Evolutionary conservation across 2,329 filamentous ascomycete species (phyloP), one percentile per base, ranked within the genome.

Genomic region (Cladosporium sp.): DNA sequence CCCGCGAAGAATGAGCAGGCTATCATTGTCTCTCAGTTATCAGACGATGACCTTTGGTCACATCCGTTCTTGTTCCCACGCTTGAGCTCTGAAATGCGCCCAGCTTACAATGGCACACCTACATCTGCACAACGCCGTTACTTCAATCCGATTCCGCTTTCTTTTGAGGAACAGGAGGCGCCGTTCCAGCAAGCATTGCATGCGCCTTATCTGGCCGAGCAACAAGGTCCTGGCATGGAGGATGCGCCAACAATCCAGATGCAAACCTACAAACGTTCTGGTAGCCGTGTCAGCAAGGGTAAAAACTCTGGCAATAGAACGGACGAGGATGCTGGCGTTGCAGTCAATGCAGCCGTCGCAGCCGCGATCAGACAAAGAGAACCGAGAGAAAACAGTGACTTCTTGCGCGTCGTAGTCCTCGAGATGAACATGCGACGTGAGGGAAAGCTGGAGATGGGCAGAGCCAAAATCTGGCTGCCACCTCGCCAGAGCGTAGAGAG

Each of bases 381-480:
- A 66, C 81, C 82, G 28, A 76, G 84, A 52, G 84, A 87, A 66
- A 87, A 87, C 69, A 77, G 80, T 63, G 80, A 87, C 66, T 87
- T 87, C 68, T 72, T 87, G 49, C 80, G 84, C 37, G 80, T 87
- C 63, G 83, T 86, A 15, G 84, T 87, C 11, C 75, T 87, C 50
- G 84, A 87, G 71, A 86, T 87, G 84, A 86, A 87, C 69, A 87
- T 87, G 84, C 79, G 84, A 38, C 79, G 84, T 43, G 77, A 76
- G 61, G 84, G 84, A 58, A 87, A 87, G 72, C 74, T 87, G 45
- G 82, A 84, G 61, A 76, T 80, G 15, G 82, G 83, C 19, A 76
- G 79, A 62, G 84, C 84, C 25, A 79, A 78, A 58, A 78, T 86
- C 60, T 86, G 83, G 82, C 71, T 87, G 45, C 84, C 84, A 38